These are phyloP conservation scores for Globisporangium megalacanthum DNA, from an alignment of 352 stramenopile species.

Conservation along the genomic window DNA sequence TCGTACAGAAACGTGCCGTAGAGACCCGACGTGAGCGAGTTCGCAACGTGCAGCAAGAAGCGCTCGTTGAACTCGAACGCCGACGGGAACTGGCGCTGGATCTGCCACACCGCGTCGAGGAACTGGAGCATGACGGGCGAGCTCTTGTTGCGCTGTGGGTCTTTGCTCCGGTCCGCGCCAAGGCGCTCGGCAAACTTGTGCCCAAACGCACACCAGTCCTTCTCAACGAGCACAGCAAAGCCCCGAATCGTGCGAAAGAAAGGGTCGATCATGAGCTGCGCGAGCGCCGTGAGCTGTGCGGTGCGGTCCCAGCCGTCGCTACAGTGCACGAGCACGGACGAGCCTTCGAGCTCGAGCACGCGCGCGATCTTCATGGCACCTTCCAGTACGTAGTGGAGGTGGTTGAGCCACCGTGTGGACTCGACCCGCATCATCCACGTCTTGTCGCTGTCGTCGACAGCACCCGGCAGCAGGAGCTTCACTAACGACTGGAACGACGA, in stretches of 20 bases:
- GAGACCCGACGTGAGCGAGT: constrained; percentile 70
- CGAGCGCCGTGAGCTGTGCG: constrained; percentile 63
- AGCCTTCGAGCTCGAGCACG: constrained; percentile 78
- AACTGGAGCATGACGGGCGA: constrained; percentile 88
- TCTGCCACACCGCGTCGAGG: constrained; percentile 80
- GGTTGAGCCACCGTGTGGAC: constrained; percentile 79
- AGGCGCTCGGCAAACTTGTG: constrained; percentile 79
- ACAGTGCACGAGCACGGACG: constrained; percentile 81
- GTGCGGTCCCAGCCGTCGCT: constrained; percentile 88
- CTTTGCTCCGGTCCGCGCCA: constrained; percentile 64
- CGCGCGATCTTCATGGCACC: constrained; percentile 81
- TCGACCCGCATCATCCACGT: constrained; percentile 67
- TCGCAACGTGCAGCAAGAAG: constrained; percentile 77
- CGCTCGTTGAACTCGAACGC: constrained; percentile 86
- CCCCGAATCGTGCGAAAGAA: constrained; percentile 84
- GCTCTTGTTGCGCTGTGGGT: constrained; percentile 68
- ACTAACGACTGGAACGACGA: constrained; percentile 64
- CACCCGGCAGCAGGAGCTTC: constrained; percentile 63
- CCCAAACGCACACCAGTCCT: constrained; percentile 84
- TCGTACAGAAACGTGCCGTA: constrained; percentile 86
- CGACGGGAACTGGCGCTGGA: constrained; percentile 70
- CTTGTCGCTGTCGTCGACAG: constrained; percentile 59
- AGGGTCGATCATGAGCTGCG: constrained; percentile 86
- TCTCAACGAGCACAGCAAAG: constrained; percentile 77
- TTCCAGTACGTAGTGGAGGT: constrained; percentile 79